Base-by-base conservation (phyloP, 2,329 filamentous ascomycete genomes). In the Trichoderma breve region DNA sequence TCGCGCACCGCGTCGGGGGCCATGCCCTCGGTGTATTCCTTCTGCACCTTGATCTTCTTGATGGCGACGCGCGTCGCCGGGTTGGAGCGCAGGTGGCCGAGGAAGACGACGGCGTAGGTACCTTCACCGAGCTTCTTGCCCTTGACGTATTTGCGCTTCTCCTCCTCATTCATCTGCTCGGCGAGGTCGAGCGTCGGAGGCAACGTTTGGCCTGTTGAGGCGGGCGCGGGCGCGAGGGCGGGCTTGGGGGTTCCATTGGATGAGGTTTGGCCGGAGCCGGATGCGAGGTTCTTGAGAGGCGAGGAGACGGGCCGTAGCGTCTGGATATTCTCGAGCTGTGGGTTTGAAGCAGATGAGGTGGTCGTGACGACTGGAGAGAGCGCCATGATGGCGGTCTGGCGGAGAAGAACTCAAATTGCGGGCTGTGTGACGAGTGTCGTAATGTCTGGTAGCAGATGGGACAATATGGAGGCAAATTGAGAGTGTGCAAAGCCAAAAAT, bases 41-140 rank as follows among this genome's bases (percentile, higher is more conserved):
- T 91, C 77, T 94, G 92, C 72, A 94, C 86, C 81, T 96, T 96
- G 85, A 96, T 96, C 84, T 95, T 96, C 82, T 97, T 97, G 85
- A 97, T 95, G 77, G 96, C 96, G 74, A 99, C 93, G 70, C 92
- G 88, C 55, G 89, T 88, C 39, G 87, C 86, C 6, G 94, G 92
- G 76, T 96, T 90, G 76, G 84, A 84, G 72, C 91, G 89, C 60
- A 96, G 87, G 82, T 95, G 92, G 67, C 95, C 96, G 68, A 95
- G 90, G 85, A 94, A 98, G 78, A 99, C 96, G 78, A 97, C 91
- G 80, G 96, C 96, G 81, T 99, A 99, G 74, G 96, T 98, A 84
- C 96, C 96, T 82, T 97, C 94, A 81, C 96, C 96, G 73, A 99
- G 89, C 80, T 96, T 96, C 81, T 93, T 94, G 91, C 92, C 93